Base-by-base conservation (phyloP, 768 basidiomycete species). In the Gloeopeniophorella convolvens region DNA sequence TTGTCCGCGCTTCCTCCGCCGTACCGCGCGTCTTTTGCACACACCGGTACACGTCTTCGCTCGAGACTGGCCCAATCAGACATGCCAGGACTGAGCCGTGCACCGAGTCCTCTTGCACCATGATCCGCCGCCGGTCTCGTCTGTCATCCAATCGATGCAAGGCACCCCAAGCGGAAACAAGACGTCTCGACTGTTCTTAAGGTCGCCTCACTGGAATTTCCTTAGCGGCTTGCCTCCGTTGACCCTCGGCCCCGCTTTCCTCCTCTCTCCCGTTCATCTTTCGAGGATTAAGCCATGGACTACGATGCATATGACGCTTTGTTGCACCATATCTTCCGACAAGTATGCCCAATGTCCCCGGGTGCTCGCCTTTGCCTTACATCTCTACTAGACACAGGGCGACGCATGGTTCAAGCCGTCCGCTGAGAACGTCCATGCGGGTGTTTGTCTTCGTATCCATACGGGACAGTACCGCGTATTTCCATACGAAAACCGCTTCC, bases 351-450 rank as follows among this genome's bases (percentile, higher is more conserved):
- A 47, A 10, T 10, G 2, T 23, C 34, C 5, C 10, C 36, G 0
- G n/a, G 8, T 2, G 18, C 12, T 32, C 9, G 1, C 32, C 13
- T 32, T 51, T 43, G 13, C 58, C 23, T 61, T 58, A 28, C 56
- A 62, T 53, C 57, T 62, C 39, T 51, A 68, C 20, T 69, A 88
- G 84, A 89, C 87, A 1, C 84, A 87, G 62, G 80, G 82, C 2
- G 85, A 88, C 51, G 82, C 87, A 6, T 89, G 87, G 87, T 89
- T 89, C 66, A 89, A 88, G 60, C 86, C 86, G 3, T 79, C 85
- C 0, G 83, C 87, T 59, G 87, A 90, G 66, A 89, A 87, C 60
- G 70, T 88, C 44, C 79, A 84, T 50, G 83, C 82, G 0, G 87
- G 87, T 40, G 85, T 90, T 55, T 89, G 85, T 61, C 66, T 90